These are phyloP conservation scores for Podosphaera fusca DNA, from an alignment of 2,329 filamentous ascomycete species.

Conservation along the genomic window DNA sequence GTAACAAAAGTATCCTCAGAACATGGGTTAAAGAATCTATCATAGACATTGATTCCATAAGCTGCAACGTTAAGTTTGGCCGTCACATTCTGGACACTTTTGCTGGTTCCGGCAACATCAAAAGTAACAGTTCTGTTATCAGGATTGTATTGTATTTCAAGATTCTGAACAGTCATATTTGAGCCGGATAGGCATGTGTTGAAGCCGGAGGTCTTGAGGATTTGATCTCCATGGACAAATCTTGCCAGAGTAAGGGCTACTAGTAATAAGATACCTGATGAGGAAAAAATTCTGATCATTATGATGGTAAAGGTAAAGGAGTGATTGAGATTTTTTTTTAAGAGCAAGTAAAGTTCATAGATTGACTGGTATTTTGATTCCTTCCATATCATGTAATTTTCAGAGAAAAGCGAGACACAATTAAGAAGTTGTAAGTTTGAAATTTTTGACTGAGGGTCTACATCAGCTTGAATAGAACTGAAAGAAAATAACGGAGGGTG, in stretches of 20 bases:
- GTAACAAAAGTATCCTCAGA: conserved; percentile 25
- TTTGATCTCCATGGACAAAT: conserved; percentile 36
- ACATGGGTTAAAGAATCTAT: conserved; percentile 67
- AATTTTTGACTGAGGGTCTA: too few relatives aligned
- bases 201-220: conserved; percentile 65
- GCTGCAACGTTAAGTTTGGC: conserved; percentile 21
- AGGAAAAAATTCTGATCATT: conserved; percentile 4
- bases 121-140: conserved; percentile 51
- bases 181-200: conserved; percentile 39
- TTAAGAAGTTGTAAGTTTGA: too few relatives aligned
- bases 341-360: too few relatives aligned
- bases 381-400: too few relatives aligned
- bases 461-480: too few relatives aligned
- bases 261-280: conserved; percentile 12
- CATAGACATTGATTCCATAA: conserved; percentile 65
- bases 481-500: too few relatives aligned
- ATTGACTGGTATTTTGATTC: too few relatives aligned
- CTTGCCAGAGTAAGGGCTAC: conserved; percentile 12
- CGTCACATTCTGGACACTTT: conserved; percentile 15
- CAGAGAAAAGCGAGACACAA: too few relatives aligned
- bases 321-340: too few relatives aligned
- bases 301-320: too few relatives aligned
- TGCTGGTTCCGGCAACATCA: conserved; percentile 64
- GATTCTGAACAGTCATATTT: conserved; percentile 44
- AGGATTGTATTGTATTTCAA: conserved; percentile 62